Percentiles rank a stretch among this genome's conserved stretches.
phyloP scores from a whole-genome alignment of 2,329 filamentous ascomycete species.

The Grosmannia serpens region DNA sequence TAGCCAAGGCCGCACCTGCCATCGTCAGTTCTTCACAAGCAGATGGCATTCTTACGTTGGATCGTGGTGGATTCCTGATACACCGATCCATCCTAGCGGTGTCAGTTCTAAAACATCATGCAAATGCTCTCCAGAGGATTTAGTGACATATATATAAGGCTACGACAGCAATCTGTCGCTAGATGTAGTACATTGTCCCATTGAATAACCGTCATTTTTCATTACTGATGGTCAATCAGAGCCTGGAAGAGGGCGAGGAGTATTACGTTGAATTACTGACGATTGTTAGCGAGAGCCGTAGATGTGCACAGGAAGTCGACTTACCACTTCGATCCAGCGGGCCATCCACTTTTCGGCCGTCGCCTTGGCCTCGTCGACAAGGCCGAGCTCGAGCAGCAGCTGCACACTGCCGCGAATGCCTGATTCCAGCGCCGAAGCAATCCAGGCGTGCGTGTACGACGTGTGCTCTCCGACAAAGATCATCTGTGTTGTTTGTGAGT shows the following conservation, averaged over 20 bases:
- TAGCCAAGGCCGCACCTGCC: too few relatives aligned
- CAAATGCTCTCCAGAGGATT: too few relatives aligned
- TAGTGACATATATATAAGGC: too few relatives aligned
- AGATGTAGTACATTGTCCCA: too few relatives aligned
- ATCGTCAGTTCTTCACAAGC: too few relatives aligned
- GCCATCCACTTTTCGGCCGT: conserved; percentile 57
- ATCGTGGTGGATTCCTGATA: too few relatives aligned
- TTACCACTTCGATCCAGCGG: conserved; percentile 44
- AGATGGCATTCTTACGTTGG: too few relatives aligned
- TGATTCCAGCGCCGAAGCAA: conserved; percentile 54
- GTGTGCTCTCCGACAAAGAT: conserved; percentile 62
- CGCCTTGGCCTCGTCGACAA: conserved; percentile 59
- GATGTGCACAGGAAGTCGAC: not conserved
- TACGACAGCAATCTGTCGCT: too few relatives aligned
- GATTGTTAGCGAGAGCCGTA: not conserved
- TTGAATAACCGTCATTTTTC: too few relatives aligned
- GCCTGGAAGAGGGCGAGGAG: not conserved
- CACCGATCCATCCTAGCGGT: too few relatives aligned
- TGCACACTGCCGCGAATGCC: conserved; percentile 55
- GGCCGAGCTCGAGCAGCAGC: conserved; percentile 49
- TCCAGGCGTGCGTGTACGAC: conserved; percentile 61
- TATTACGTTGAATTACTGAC: not conserved
- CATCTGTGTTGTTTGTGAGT: conserved; percentile 26
- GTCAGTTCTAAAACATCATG: too few relatives aligned
- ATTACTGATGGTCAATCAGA: too few relatives aligned